These are phyloP conservation scores for Mariannaea elegans DNA, from an alignment of 2,329 filamentous ascomycete species.

Conservation along the genomic window DNA sequence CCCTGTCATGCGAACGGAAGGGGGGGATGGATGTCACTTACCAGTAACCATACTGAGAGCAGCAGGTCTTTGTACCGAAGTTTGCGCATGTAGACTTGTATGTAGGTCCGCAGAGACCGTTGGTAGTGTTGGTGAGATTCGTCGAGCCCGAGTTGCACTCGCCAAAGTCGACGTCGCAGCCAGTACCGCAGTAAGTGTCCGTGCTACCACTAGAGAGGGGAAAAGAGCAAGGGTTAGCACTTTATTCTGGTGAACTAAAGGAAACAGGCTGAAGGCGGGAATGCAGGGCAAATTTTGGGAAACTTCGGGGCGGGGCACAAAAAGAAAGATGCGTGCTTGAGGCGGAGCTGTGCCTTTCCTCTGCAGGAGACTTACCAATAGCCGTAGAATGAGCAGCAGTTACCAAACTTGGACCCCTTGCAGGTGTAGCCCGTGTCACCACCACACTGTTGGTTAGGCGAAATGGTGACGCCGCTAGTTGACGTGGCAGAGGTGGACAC, in stretches of 20 bases:
- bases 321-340: too few species aligned
- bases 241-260: too few species aligned
- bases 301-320: too few species aligned
- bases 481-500: constrained; percentile 21
- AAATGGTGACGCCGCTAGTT: constrained; percentile 18
- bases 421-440: constrained; percentile 47
- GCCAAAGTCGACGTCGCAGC: constrained; percentile 12
- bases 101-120: constrained; percentile 12
- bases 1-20: background rate
- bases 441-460: constrained; percentile 23
- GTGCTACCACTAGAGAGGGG: constrained; percentile 38
- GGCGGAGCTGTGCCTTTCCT: too few species aligned
- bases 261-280: too few species aligned
- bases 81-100: constrained; percentile 7
- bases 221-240: constrained; percentile 1
- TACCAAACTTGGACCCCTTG: constrained; percentile 43
- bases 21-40: constrained; percentile 26
- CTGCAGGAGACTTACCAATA: constrained; percentile 48
- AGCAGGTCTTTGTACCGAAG: constrained; percentile 41
- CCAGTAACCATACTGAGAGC: constrained; percentile 48
- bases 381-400: constrained; percentile 50
- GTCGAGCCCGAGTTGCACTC: background rate
- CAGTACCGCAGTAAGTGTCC: constrained; percentile 11
- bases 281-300: too few species aligned
- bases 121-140: constrained; percentile 2